Evolutionary conservation across 805 yeast genomes (phyloP).

Genomic region (Yamadazyma insecticola): DNA sequence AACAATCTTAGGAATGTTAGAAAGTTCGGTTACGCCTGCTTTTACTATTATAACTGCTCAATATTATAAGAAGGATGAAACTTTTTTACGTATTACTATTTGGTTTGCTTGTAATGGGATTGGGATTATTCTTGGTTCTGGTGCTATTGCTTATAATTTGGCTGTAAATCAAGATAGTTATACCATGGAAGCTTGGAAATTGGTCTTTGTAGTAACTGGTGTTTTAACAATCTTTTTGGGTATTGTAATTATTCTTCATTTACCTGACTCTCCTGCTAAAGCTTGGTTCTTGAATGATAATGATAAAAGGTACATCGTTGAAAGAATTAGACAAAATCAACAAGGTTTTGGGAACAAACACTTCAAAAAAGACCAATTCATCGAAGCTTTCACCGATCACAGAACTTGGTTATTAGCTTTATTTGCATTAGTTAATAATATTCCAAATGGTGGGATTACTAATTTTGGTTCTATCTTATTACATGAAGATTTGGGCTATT

Average conservation of each 20-base stretch:
- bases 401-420: constrained; percentile 31
- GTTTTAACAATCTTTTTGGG: constrained; percentile 52
- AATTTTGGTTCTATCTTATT: constrained; percentile 31
- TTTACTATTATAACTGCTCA: constrained; percentile 32
- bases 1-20: constrained; percentile 36
- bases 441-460: constrained; percentile 36
- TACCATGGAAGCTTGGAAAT: constrained; percentile 53
- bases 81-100: constrained; percentile 28
- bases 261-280: constrained; percentile 32
- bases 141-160: constrained; percentile 53
- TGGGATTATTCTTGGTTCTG: constrained; percentile 36
- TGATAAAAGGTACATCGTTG: constrained; percentile 31
- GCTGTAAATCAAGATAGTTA: constrained; percentile 33
- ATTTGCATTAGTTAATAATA: constrained; percentile 20
- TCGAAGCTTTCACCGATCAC: constrained; percentile 31
- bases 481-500: constrained; percentile 20
- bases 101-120: constrained; percentile 35
- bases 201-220: constrained; percentile 58
- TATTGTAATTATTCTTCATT: constrained; percentile 38
- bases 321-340: constrained; percentile 26
- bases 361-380: constrained; percentile 33
- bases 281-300: constrained; percentile 36
- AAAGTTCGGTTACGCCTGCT: constrained; percentile 37
- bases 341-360: constrained; percentile 41
- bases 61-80: constrained; percentile 31